Percentiles rank a stretch among this genome's conserved stretches.
Evolutionary conservation across 148 eudicot species (phyloP).

Genomic region (Rhododendron ferrugineum): DNA sequence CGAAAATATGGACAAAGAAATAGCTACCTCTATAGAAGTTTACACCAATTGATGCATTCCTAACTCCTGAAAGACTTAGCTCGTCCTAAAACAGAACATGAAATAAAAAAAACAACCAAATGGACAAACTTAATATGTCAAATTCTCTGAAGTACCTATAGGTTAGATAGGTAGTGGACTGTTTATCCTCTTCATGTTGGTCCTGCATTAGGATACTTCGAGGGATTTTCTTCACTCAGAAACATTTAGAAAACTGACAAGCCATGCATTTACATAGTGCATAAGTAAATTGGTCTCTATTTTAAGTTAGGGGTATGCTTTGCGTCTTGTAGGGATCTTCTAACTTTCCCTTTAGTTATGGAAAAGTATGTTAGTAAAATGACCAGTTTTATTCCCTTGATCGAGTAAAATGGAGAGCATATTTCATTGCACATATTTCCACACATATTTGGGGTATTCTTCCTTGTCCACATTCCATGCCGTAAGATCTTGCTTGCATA

Average conservation of each 20-base stretch:
- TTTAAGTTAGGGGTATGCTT: background rate
- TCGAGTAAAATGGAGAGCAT: background rate
- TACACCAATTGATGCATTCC: background rate
- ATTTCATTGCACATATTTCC: background rate
- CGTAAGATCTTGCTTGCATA: background rate
- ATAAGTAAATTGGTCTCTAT: background rate
- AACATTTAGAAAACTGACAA: background rate
- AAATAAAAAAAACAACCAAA: background rate
- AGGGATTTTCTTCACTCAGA: background rate
- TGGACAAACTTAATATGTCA: background rate
- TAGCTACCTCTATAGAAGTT: background rate
- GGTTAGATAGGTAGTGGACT: background rate
- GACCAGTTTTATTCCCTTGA: background rate
- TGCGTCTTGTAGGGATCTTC: background rate
- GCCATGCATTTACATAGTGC: background rate
- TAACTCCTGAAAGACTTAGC: background rate
- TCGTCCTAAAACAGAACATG: background rate
- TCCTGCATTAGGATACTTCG: background rate
- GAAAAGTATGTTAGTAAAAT: background rate
- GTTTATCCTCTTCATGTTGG: background rate
- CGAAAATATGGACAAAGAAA: background rate
- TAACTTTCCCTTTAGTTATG: background rate
- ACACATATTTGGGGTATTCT: background rate
- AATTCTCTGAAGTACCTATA: background rate
- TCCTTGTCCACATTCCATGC: background rate